A percentile compares a stretch with the other conserved stretches of the same genome.
Conservation (phyloP, 495 filamentous ascomycete species). For the Hyphodiscus hymeniophilus region DNA sequence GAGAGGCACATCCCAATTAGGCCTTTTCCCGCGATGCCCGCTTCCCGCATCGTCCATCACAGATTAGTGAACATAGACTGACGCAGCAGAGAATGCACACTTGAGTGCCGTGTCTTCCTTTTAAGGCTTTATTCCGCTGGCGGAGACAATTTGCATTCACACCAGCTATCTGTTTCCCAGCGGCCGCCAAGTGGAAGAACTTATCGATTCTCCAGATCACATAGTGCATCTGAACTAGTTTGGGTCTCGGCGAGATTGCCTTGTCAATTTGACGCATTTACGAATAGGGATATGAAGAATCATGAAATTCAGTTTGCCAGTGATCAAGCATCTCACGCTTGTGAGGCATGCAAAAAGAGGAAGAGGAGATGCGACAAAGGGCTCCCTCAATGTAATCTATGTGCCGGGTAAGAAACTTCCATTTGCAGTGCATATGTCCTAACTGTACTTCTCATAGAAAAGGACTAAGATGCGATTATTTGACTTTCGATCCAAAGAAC, state of each 20-base stretch:
- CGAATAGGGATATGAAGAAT: too few relatives aligned
- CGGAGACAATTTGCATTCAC: too few relatives aligned
- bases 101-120: too few relatives aligned
- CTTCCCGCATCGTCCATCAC: too few relatives aligned
- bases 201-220: neutral
- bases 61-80: too few relatives aligned
- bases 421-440: neutral
- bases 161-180: too few relatives aligned
- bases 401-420: constrained; percentile 1
- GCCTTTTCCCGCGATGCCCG: too few relatives aligned
- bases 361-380: constrained; percentile 10
- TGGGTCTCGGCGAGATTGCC: neutral
- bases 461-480: neutral
- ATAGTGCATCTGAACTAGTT: neutral
- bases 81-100: too few relatives aligned
- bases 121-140: too few relatives aligned
- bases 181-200: too few relatives aligned
- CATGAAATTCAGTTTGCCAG: too few relatives aligned
- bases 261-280: neutral
- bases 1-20: too few relatives aligned
- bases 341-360: constrained; percentile 3
- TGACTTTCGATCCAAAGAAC: neutral
- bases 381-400: constrained; percentile 4
- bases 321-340: constrained; percentile 3
- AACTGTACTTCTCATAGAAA: constrained; percentile 1